Evolutionary conservation across 2,329 filamentous ascomycete species (phyloP).

Genomic region (Cordyceps javanica): DNA sequence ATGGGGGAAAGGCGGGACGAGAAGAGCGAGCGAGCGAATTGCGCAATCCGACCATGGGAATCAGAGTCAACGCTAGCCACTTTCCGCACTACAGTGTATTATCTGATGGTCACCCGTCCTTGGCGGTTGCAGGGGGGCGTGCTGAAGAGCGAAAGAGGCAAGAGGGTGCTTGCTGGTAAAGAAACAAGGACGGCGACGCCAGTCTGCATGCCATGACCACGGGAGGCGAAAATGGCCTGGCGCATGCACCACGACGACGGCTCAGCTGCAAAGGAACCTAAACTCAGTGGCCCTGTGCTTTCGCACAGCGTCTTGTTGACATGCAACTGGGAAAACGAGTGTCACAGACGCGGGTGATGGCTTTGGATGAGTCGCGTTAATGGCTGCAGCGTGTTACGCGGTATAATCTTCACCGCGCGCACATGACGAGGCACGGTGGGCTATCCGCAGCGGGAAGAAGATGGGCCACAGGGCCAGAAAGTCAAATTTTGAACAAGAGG

Average conservation of each 20-base stretch:
- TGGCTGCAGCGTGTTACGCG: background rate
- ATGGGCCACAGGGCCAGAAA: too few species aligned
- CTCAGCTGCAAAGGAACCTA: background rate
- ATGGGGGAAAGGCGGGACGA: background rate
- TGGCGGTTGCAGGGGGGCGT: background rate
- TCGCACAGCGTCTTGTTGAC: background rate
- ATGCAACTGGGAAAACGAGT: background rate
- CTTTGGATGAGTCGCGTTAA: background rate
- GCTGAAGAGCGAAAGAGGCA: background rate
- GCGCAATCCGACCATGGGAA: slow-evolving; percentile 6
- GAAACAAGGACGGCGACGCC: background rate
- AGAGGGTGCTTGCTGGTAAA: background rate
- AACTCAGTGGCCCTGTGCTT: background rate
- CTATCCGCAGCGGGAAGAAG: background rate
- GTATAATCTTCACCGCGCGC: background rate
- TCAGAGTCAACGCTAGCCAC: background rate
- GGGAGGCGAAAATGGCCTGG: background rate
- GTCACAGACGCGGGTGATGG: background rate
- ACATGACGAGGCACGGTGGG: too few species aligned
- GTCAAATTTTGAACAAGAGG: too few species aligned
- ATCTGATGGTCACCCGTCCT: background rate
- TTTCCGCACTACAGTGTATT: background rate
- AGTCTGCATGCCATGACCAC: background rate
- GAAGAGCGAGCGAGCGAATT: background rate
- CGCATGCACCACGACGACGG: background rate